Evolutionary conservation across 2,329 filamentous ascomycete species (phyloP).

Genomic region (Pseudovirgaria hyperparasitica): DNA sequence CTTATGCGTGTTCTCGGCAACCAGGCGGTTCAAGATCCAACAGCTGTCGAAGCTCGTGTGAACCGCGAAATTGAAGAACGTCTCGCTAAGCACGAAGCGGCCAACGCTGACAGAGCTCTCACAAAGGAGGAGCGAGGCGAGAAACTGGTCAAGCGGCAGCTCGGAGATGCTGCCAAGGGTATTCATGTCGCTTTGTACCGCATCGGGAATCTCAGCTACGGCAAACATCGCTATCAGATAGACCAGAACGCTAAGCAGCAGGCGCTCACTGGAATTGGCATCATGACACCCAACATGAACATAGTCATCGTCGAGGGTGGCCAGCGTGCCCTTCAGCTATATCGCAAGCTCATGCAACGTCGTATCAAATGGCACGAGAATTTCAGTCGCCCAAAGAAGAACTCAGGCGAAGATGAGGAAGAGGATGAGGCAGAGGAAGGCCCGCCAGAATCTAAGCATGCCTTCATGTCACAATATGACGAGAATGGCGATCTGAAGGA

Average conservation of each 20-base stretch:
- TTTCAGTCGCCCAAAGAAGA: no score
- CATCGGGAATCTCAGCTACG: conserved; percentile 79
- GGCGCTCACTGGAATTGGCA: conserved; percentile 74
- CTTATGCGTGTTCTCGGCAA: conserved; percentile 95
- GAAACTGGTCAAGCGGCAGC: conserved; percentile 72
- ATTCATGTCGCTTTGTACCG: conserved; percentile 81
- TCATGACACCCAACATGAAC: conserved; percentile 82
- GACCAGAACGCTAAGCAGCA: conserved; percentile 84
- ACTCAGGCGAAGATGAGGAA: no score
- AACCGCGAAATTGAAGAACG: conserved; percentile 87
- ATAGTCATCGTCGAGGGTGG: conserved; percentile 89
- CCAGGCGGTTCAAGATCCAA: conserved; percentile 87
- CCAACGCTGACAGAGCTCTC: conserved; percentile 76
- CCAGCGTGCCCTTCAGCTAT: conserved; percentile 66
- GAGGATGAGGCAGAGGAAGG: conserved; percentile 51
- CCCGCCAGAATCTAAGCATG: conserved; percentile 48
- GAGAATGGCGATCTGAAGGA: conserved; percentile 70
- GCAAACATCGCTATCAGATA: conserved; percentile 87
- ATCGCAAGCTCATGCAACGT: conserved; percentile 85
- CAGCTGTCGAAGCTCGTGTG: conserved; percentile 87
- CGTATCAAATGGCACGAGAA: conserved; percentile 96
- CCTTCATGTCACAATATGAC: conserved; percentile 70
- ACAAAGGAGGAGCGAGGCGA: conserved; percentile 78
- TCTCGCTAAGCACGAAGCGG: conserved; percentile 59
- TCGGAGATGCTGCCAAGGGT: conserved; percentile 76